Evolutionary conservation across 2,329 filamentous ascomycete genomes (phyloP).

Genomic region (Monosporascus sp.): DNA sequence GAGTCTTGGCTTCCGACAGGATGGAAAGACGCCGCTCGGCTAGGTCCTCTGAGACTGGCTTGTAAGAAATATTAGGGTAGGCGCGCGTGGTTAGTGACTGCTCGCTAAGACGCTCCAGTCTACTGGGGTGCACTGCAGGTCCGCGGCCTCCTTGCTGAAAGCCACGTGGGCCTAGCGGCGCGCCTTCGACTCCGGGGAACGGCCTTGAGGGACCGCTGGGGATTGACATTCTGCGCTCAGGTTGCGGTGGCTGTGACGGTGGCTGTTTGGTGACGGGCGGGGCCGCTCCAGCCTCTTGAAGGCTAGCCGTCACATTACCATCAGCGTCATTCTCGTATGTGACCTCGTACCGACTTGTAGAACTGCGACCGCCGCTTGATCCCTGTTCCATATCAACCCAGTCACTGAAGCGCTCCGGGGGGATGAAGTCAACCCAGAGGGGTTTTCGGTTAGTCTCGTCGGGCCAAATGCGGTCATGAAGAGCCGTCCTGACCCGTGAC

Average conservation of each 20-base stretch:
- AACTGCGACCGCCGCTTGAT: constrained; percentile 34
- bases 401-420: constrained; percentile 61
- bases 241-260: constrained; percentile 10
- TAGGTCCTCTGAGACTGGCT: constrained; percentile 58
- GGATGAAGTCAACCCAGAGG: constrained; percentile 86
- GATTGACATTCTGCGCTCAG: constrained; percentile 19
- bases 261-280: constrained; percentile 11
- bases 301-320: constrained; percentile 47
- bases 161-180: constrained; percentile 34
- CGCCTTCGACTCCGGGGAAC: constrained; percentile 25
- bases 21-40: constrained; percentile 59
- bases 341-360: constrained; percentile 62
- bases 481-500: constrained; percentile 64
- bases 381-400: constrained; percentile 70
- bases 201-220: constrained; percentile 25
- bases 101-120: constrained; percentile 15
- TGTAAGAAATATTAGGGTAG: constrained; percentile 37
- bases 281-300: constrained; percentile 42
- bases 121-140: constrained; percentile 10
- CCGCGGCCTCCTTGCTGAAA: constrained; percentile 28
- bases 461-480: constrained; percentile 82
- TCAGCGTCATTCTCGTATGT: constrained; percentile 56
- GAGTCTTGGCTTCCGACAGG: constrained; percentile 43
- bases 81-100: constrained; percentile 32
- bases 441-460: constrained; percentile 78